Percentiles rank a stretch among this genome's conserved stretches.
Conservation (phyloP, 1,284 basidiomycete genomes). For the Waitea zeae region DNA sequence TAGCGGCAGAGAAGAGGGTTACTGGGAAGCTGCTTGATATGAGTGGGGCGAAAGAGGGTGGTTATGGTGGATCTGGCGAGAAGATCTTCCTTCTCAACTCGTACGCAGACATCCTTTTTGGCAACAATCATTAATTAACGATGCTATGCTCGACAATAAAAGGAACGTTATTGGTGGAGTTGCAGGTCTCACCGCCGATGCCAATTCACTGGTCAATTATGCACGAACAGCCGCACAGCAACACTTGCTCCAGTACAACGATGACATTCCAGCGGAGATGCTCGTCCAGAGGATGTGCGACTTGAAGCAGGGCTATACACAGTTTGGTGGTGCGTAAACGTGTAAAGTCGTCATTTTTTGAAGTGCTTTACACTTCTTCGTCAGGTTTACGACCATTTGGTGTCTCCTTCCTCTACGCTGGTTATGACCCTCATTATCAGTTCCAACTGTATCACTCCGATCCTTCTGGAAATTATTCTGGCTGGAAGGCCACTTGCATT, state of each 20-base stretch:
- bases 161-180: conserved; percentile 95
- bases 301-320: conserved; percentile 97
- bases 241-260: conserved; percentile 83
- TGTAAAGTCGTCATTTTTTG: background rate
- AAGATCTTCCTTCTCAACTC: conserved; percentile 93
- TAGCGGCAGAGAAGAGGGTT: conserved; percentile 99
- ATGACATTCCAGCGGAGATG: conserved; percentile 95
- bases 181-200: conserved; percentile 92
- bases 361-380: background rate
- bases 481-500: conserved; percentile 98
- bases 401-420: conserved; percentile 91
- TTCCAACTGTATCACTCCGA: conserved; percentile 99
- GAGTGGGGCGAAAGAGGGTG: conserved; percentile 68
- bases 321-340: conserved; percentile 70
- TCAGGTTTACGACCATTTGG: conserved; percentile 92
- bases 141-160: conserved; percentile 3
- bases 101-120: conserved; percentile 26
- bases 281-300: conserved; percentile 90
- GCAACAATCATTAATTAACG: conserved; percentile 2
- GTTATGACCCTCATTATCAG: conserved; percentile 88
- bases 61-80: conserved; percentile 89
- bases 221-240: conserved; percentile 82
- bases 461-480: conserved; percentile 95
- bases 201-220: conserved; percentile 94
- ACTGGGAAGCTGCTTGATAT: conserved; percentile 94